phyloP scores from a whole-genome alignment of 345 rosid genomes.

The Arabis alpina region DNA sequence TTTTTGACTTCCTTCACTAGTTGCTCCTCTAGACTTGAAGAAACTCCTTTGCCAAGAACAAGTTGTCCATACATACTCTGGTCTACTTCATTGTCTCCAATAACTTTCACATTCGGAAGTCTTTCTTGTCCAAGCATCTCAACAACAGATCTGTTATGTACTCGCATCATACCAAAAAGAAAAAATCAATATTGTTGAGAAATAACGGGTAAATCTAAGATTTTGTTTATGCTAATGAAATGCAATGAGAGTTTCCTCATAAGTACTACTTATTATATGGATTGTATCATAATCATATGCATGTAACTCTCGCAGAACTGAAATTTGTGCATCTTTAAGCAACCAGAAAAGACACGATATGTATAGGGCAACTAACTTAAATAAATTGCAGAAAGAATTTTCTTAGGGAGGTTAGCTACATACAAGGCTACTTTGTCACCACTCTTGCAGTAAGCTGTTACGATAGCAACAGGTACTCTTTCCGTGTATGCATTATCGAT shows the following conservation, averaged over 20 bases:
- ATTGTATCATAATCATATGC: slow-evolving; percentile 1
- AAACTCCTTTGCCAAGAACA: slow-evolving; percentile 60
- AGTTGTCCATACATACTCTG: slow-evolving; percentile 84
- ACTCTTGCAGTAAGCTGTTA: slow-evolving; percentile 66
- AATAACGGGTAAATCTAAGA: background rate
- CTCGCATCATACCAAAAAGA: background rate
- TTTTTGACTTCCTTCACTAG: slow-evolving; percentile 76
- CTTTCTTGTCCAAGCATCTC: slow-evolving; percentile 82
- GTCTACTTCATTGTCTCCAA: slow-evolving; percentile 70
- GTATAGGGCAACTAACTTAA: background rate
- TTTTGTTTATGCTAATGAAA: background rate
- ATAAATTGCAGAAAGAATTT: slow-evolving; percentile 1
- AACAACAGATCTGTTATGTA: slow-evolving; percentile 59
- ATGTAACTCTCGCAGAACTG: background rate
- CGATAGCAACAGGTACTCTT: slow-evolving; percentile 67
- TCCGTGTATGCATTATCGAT: slow-evolving; percentile 65
- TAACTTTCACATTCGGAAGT: slow-evolving; percentile 60
- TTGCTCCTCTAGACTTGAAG: slow-evolving; percentile 70
- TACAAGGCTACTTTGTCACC: slow-evolving; percentile 86
- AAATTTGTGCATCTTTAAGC: slow-evolving; percentile 2
- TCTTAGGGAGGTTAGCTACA: slow-evolving; percentile 16
- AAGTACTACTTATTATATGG: background rate
- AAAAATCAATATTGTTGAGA: slow-evolving; percentile 3
- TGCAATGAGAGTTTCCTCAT: background rate
- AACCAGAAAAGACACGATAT: background rate